Conservation (phyloP, 2,329 filamentous ascomycete genomes). For the Exserohilum turcica region DNA sequence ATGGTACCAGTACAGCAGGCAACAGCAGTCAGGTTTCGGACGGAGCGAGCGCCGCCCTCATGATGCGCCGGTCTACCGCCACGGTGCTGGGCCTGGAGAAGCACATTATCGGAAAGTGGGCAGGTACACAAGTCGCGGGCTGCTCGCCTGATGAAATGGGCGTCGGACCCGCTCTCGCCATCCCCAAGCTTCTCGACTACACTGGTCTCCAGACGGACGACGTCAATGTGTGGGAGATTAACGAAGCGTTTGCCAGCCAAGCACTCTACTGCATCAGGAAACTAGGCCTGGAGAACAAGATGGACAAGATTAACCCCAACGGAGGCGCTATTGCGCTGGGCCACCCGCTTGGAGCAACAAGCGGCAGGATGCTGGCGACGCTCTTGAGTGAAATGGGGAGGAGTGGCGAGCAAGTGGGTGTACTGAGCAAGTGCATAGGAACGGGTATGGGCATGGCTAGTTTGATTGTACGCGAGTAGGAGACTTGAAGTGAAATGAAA, state of each 20-base stretch:
- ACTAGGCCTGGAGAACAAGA: conserved; percentile 69
- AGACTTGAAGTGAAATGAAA: neutral
- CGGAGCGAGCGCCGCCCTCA: conserved; percentile 79
- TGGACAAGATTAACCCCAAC: conserved; percentile 83
- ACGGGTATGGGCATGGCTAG: conserved; percentile 60
- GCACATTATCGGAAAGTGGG: conserved; percentile 81
- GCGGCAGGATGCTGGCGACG: conserved; percentile 78
- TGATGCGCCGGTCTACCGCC: conserved; percentile 85
- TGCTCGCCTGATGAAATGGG: conserved; percentile 94
- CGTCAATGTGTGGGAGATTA: conserved; percentile 88
- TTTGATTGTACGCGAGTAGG: conserved; percentile 55
- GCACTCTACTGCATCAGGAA: conserved; percentile 72
- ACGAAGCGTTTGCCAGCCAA: conserved; percentile 75
- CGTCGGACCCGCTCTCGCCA: conserved; percentile 82
- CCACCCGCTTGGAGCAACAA: conserved; percentile 88
- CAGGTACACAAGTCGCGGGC: conserved; percentile 74
- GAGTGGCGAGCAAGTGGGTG: conserved; percentile 73
- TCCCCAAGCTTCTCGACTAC: conserved; percentile 76
- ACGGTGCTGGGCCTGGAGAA: conserved; percentile 70
- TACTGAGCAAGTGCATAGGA: conserved; percentile 82
- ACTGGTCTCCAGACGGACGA: conserved; percentile 71
- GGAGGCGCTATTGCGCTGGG: conserved; percentile 94
- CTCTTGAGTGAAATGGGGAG: conserved; percentile 72
- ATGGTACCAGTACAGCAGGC: conserved; percentile 81
- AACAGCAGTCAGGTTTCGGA: conserved; percentile 87